These are phyloP conservation scores for Rhodocollybia butyracea DNA, from an alignment of 768 basidiomycete genomes.

Conservation along the genomic window DNA sequence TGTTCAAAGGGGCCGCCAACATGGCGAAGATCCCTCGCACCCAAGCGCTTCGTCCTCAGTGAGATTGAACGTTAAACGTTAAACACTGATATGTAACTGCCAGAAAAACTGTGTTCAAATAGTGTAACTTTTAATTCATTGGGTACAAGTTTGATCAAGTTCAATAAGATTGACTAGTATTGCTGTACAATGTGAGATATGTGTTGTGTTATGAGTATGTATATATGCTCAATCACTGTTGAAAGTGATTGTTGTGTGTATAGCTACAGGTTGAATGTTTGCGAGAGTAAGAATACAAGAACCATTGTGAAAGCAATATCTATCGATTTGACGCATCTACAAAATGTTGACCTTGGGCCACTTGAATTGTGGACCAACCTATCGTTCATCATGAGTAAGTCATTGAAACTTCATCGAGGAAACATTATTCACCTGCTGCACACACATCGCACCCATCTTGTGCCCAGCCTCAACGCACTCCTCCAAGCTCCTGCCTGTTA, in stretches of 20 bases:
- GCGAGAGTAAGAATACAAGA: background rate
- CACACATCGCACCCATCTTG: constrained; percentile 80
- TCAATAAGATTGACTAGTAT: background rate
- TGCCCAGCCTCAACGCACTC: constrained; percentile 85
- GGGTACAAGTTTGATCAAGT: background rate
- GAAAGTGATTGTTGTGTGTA: constrained; percentile 2
- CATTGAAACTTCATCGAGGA: background rate
- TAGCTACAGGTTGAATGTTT: constrained; percentile 9
- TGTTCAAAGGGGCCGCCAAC: constrained; percentile 11
- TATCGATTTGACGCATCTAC: background rate
- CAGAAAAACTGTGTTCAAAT: no score
- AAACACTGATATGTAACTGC: no score
- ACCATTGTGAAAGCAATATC: background rate
- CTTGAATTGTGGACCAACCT: constrained; percentile 7
- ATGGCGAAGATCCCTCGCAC: constrained; percentile 1
- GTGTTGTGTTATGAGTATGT: no score
- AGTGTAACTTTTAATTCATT: no score
- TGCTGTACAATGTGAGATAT: background rate
- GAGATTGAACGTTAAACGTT: no score
- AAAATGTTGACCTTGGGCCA: constrained; percentile 8
- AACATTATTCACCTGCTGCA: constrained; percentile 57
- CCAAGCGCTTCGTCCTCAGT: constrained; percentile 1
- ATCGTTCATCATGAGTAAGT: background rate
- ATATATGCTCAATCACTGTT: constrained; percentile 2
- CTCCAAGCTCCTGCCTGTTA: constrained; percentile 72